phyloP scores from a whole-genome alignment of 2,329 filamentous ascomycete genomes.

The Trichoderma atrobrunneum region DNA sequence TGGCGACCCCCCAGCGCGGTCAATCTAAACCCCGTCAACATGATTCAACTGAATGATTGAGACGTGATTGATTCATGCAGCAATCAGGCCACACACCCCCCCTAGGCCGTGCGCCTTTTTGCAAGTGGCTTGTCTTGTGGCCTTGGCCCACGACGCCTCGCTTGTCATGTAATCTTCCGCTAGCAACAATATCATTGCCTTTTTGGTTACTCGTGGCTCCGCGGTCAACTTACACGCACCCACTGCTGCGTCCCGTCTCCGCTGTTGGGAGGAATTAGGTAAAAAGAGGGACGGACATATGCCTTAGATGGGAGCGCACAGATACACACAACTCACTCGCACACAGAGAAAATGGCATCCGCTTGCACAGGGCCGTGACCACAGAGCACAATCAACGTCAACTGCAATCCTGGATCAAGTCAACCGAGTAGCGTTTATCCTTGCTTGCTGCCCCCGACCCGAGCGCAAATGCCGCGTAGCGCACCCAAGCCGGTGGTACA shows the following conservation, averaged over 20 bases:
- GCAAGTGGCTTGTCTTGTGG: not conserved
- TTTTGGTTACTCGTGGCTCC: not conserved
- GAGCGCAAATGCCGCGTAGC: conserved; percentile 10
- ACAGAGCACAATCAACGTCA: not conserved
- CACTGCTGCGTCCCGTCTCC: not conserved
- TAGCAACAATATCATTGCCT: conserved; percentile 4
- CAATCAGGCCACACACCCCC: not conserved
- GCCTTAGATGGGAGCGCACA: not conserved
- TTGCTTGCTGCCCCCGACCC: not conserved
- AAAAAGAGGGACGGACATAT: not conserved
- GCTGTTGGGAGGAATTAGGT: not conserved
- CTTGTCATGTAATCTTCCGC: not conserved
- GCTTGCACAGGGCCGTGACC: not conserved
- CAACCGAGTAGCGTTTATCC: not conserved
- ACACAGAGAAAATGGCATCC: not conserved
- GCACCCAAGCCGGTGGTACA: conserved; percentile 4
- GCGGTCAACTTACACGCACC: not conserved
- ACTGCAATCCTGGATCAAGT: not conserved
- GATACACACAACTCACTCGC: not conserved
- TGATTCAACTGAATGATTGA: not conserved
- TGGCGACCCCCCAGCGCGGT: not conserved
- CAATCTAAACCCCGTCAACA: not conserved
- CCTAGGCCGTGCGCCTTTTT: not conserved
- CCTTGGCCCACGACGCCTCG: not conserved
- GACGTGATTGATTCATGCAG: not conserved